Base-by-base conservation (phyloP, 768 basidiomycete genomes). In the Steccherinum ochraceum region DNA sequence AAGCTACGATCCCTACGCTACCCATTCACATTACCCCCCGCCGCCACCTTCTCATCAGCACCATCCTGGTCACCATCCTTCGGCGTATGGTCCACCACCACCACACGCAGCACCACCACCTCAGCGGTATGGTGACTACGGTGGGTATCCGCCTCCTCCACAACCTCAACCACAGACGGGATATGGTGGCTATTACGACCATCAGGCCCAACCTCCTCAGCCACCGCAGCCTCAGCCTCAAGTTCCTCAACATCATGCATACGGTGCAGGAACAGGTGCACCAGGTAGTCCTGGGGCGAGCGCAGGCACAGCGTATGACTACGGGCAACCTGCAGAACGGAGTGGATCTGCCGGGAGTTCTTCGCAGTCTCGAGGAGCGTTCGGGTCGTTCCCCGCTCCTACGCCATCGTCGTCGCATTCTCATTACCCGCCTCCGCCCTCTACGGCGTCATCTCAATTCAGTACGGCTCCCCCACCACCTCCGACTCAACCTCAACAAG, bases 1-100 rank as follows among this genome's bases (percentile, higher is more conserved):
- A 13, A 48, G 42, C 16, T 43, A 26, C 10, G 27, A 39, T n/a
- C 21, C 43, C 2, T 45, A 57, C 52, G 40, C 52, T 25, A 20
- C 51, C 25, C 52, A 48, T 16, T 12, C 30, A 45, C 48, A 46
- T 24, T 48, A 40, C 30, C 48, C 40, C 5, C 40, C 35, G 20
- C 51, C 18, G 46, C 50, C 54, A 30, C 60, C 54, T 18, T 50
- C 54, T 48, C 58, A 57, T 46, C 51, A 48, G n/a, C 57, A 58
- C 47, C 54, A 46, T 51, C 52, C 54, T 46, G 53, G 56, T 45
- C 52, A 53, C 20, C 63, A 50, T 19, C 41, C 41, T 16, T 58
- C 53, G 19, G 54, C 48, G 21, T 39, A 40, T 19, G 50, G 50
- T 12, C 56, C 46, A n/a, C 58, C 56, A 39, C 61, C 45, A 30